Evolutionary conservation across 768 basidiomycete species (phyloP).

Genomic region (Candolleomyces aberdarensis): DNA sequence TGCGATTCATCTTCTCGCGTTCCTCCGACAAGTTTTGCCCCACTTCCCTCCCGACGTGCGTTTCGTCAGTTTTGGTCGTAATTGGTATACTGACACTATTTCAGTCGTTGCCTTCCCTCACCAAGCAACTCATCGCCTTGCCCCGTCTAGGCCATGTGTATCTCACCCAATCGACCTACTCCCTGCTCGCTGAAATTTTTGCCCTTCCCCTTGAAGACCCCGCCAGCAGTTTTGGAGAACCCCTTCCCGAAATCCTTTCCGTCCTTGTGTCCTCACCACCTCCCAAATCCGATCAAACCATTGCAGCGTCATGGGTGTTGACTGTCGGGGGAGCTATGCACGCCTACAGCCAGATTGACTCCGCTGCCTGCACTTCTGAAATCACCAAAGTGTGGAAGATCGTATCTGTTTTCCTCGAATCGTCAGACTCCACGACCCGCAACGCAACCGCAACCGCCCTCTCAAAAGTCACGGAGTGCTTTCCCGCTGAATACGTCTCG

Average conservation of each 20-base stretch:
- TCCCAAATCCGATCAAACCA: conserved; percentile 59
- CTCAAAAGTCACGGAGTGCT: conserved; percentile 61
- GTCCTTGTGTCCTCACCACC: conserved; percentile 71
- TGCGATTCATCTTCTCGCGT: conserved; percentile 74
- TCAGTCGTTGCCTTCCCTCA: conserved; percentile 71
- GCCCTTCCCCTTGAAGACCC: conserved; percentile 48
- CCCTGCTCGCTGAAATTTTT: conserved; percentile 81
- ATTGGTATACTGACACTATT: not conserved
- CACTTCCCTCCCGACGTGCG: conserved; percentile 69
- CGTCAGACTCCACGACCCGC: conserved; percentile 55
- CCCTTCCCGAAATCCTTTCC: conserved; percentile 59
- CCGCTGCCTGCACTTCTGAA: conserved; percentile 49
- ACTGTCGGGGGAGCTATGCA: conserved; percentile 73
- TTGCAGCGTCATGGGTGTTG: conserved; percentile 76
- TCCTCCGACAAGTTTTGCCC: conserved; percentile 60
- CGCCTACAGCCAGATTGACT: conserved; percentile 52
- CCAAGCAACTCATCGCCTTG: conserved; percentile 69
- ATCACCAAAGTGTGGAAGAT: conserved; percentile 69
- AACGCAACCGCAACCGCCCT: conserved; percentile 65
- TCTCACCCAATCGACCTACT: conserved; percentile 84
- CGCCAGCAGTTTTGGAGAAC: conserved; percentile 45
- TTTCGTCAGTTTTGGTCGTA: conserved; percentile 16
- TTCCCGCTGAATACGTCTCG: conserved; percentile 60
- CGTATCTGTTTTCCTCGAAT: conserved; percentile 77
- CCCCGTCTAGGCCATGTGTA: conserved; percentile 88